Conservation (phyloP, 495 filamentous ascomycete genomes). For the Penicillium coffeae region DNA sequence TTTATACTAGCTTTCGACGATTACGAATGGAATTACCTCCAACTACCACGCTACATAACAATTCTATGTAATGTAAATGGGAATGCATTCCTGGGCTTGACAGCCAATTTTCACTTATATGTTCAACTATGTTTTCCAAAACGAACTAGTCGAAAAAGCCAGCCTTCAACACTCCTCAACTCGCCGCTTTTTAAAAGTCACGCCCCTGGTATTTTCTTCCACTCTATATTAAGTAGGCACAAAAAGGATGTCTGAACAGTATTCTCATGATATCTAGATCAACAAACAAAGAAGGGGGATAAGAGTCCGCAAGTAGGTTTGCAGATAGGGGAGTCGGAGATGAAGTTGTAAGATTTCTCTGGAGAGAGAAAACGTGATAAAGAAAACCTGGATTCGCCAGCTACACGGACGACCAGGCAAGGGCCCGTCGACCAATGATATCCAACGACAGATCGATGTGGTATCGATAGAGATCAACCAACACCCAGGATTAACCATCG, state of each 20-base stretch:
- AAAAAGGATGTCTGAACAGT: not conserved
- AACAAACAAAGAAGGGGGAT: conserved; percentile 52
- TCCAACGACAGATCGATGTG: conserved; percentile 5
- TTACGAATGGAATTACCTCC: not conserved
- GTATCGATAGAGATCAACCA: conserved; percentile 2
- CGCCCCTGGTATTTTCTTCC: conserved; percentile 1
- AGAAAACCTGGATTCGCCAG: conserved; percentile 4
- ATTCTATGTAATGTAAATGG: not conserved
- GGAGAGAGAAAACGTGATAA: conserved; percentile 47
- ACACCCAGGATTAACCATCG: not conserved
- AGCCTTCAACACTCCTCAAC: conserved; percentile 15
- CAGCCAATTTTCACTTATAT: conserved; percentile 13
- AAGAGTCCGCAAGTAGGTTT: not conserved
- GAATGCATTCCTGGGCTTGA: conserved; percentile 2
- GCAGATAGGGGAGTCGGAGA: not conserved
- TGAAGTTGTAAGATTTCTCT: conserved; percentile 44
- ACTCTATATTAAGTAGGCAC: conserved; percentile 37
- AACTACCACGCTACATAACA: not conserved
- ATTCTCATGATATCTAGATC: conserved; percentile 55
- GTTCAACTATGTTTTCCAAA: conserved; percentile 17
- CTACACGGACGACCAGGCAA: not conserved
- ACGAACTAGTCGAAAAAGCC: conserved; percentile 14
- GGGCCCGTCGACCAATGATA: not conserved
- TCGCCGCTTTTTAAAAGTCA: conserved; percentile 19
- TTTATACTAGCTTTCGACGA: conserved; percentile 3